A percentile compares a stretch with the other conserved stretches of the same genome.
phyloP scores from a whole-genome alignment of 306 rosid genomes.

The Dalbergia cochinchinensis region DNA sequence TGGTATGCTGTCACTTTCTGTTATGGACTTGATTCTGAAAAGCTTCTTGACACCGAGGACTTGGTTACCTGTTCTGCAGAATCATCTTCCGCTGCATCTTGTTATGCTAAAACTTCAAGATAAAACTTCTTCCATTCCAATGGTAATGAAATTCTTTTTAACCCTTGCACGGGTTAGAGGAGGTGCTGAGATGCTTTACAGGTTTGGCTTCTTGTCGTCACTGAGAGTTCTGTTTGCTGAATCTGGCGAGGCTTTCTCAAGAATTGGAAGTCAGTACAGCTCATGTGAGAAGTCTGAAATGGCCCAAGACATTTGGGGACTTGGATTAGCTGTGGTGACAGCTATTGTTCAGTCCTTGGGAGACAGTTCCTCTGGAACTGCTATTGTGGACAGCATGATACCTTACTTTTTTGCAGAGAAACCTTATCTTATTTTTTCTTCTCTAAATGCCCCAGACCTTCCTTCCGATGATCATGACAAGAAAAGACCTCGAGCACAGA shows the following conservation, averaged over 20 bases:
- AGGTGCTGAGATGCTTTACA: conserved; percentile 90
- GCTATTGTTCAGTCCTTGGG: conserved; percentile 90
- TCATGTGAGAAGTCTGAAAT: conserved; percentile 60
- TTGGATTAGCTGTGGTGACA: conserved; percentile 86
- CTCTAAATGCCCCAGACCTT: conserved; percentile 79
- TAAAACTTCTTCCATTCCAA: conserved; percentile 63
- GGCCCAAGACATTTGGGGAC: conserved; percentile 84
- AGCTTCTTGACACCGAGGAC: conserved; percentile 74
- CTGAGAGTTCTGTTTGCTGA: conserved; percentile 72
- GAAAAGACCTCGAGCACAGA: conserved; percentile 79
- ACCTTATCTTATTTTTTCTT: conserved; percentile 66
- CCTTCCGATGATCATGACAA: conserved; percentile 79
- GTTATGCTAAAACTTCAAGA: conserved; percentile 79
- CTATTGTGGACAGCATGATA: conserved; percentile 76
- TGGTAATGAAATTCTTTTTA: conserved; percentile 81
- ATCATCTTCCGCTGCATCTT: conserved; percentile 74
- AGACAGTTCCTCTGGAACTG: conserved; percentile 72
- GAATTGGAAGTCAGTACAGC: conserved; percentile 47
- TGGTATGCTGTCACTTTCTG: conserved; percentile 72
- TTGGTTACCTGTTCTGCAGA: conserved; percentile 85
- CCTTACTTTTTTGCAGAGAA: conserved; percentile 86
- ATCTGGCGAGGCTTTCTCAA: conserved; percentile 52
- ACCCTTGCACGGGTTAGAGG: conserved; percentile 84
- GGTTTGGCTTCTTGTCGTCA: conserved; percentile 76
- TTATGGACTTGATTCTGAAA: conserved; percentile 75